phyloP scores from a whole-genome alignment of 1,139 yeast genomes.

The Arxiozyma slooffiae region DNA sequence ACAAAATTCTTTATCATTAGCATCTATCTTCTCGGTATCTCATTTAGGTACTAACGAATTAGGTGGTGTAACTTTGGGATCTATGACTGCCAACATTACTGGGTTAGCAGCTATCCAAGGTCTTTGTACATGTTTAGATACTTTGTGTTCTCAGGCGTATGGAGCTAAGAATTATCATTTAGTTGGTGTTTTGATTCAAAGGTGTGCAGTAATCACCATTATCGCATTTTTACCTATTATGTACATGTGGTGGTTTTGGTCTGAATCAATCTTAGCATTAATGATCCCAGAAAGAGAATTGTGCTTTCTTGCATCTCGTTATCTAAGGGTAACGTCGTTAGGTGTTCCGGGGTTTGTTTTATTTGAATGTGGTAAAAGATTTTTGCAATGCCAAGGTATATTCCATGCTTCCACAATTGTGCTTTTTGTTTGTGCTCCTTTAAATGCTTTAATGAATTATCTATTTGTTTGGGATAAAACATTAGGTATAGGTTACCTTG shows the following conservation, averaged over 20 bases:
- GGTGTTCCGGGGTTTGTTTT: slow-evolving; percentile 67
- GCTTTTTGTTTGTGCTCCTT: slow-evolving; percentile 57
- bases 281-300: slow-evolving; percentile 44
- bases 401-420: slow-evolving; percentile 73
- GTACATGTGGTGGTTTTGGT: slow-evolving; percentile 47
- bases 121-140: slow-evolving; percentile 63
- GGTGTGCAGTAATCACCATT: slow-evolving; percentile 53
- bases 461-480: slow-evolving; percentile 51
- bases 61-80: slow-evolving; percentile 62
- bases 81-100: slow-evolving; percentile 68
- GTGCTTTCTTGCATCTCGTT: slow-evolving; percentile 47
- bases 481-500: slow-evolving; percentile 57
- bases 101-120: slow-evolving; percentile 69
- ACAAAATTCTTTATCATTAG: slow-evolving; percentile 75
- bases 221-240: slow-evolving; percentile 49
- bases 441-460: slow-evolving; percentile 55
- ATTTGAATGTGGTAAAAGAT: slow-evolving; percentile 65
- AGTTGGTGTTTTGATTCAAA: slow-evolving; percentile 57
- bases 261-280: slow-evolving; percentile 37
- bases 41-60: slow-evolving; percentile 70
- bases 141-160: slow-evolving; percentile 68
- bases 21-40: slow-evolving; percentile 77
- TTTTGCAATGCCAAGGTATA: slow-evolving; percentile 66
- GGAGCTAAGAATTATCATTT: slow-evolving; percentile 53
- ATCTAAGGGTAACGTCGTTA: slow-evolving; percentile 43